Evolutionary conservation across 2,329 filamentous ascomycete genomes (phyloP), one percentile per base, ranked within the genome.

Genomic region (Neospermospora avenae): DNA sequence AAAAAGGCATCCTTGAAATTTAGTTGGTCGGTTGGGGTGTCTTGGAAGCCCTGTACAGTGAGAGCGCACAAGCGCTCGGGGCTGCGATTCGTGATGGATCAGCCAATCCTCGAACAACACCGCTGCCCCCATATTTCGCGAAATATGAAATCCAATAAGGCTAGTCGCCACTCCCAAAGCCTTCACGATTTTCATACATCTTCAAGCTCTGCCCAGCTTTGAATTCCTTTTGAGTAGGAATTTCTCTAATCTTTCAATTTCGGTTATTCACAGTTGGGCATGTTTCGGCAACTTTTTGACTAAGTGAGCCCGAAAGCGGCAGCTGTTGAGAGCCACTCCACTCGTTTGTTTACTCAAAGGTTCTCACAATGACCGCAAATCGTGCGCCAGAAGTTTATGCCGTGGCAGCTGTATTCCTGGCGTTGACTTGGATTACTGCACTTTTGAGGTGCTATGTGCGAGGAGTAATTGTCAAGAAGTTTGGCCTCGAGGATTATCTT

Each of bases 401-500:
- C 28, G 56, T 64, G 34, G 63, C 59, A 16, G 58, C 44, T 16
- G 45, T 71, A 2, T 74, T 76, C 54, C 66, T 78, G 8, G 57
- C 69, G 14, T 39, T 74, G 3, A 68, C 72, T 20, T 76, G 73
- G 63, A 25, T 77, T 5, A 68, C 75, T 10, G 70, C 77, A 58
- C 55, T 75, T 44, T 64, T 79, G 35, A 76, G 79, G 16, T 74
- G 73, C 3, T 79, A 77, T 63, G 78, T 79, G 44, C 78, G 77
- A 59, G 55, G 74, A 0, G 71, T 74, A 49, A 68, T 81, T 20
- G 70, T 77, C 37, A 77, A 75, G 58, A 75, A 74, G 34, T 67
- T 77, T 22, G 72, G 74, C 0, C 51, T 74, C 3, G 80, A 82
- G 41, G 80, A 82, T 71, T 78, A 74, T 65, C 67, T 81, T 52